These are phyloP conservation scores for Thielaviopsis populi DNA, from an alignment of 2,329 filamentous ascomycete species.

Conservation along the genomic window DNA sequence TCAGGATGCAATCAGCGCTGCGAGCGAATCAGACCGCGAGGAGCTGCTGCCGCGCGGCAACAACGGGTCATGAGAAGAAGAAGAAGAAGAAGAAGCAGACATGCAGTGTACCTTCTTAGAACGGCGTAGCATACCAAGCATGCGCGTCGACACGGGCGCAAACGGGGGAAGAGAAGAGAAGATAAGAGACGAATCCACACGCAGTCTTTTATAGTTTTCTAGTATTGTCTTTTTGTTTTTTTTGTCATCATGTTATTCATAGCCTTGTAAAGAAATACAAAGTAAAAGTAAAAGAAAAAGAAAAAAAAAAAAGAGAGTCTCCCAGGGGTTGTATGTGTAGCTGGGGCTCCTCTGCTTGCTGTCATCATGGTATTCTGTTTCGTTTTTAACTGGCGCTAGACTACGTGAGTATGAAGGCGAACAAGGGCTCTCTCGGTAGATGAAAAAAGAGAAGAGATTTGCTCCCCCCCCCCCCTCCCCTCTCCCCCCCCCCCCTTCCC, in stretches of 20 bases:
- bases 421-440: too few species aligned
- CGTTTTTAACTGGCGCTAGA: too few species aligned
- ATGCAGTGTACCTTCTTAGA: not conserved
- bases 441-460: too few species aligned
- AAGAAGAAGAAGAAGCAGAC: not conserved
- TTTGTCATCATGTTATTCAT: not conserved
- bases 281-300: not conserved
- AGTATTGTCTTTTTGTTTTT: not conserved
- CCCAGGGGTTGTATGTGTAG: too few species aligned
- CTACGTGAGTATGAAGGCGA: too few species aligned
- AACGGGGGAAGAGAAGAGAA: not conserved
- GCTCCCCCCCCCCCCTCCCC: too few species aligned
- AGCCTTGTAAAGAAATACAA: not conserved
- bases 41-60: slow-evolving; percentile 18
- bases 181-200: too few species aligned
- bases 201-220: not conserved
- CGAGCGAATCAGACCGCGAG: slow-evolving; percentile 25
- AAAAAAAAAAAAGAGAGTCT: too few species aligned
- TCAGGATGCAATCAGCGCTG: slow-evolving; percentile 31
- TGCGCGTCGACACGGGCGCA: too few species aligned
- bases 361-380: too few species aligned
- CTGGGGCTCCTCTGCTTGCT: too few species aligned
- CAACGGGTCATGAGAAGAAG: not conserved
- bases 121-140: not conserved
- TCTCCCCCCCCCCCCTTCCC: too few species aligned